Evolutionary conservation across 371 early-diverging fungal species (phyloP).

Genomic region (Rhizopus delemar): DNA sequence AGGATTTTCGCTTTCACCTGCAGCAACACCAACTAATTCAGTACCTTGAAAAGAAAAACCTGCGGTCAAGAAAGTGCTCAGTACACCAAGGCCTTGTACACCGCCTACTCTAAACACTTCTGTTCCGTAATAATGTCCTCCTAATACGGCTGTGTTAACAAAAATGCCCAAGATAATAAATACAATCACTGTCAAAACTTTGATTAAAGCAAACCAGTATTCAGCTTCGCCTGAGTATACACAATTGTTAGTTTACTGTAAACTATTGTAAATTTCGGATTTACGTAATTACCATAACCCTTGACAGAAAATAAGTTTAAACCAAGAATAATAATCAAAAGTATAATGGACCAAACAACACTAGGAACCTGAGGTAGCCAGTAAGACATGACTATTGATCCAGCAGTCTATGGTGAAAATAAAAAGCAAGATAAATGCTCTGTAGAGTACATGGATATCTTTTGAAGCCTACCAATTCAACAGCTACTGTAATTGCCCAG

Average conservation of each 20-base stretch:
- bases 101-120: conserved; percentile 23
- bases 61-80: conserved; percentile 66
- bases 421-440: neutral
- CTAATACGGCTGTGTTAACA: conserved; percentile 46
- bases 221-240: conserved; percentile 41
- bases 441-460: neutral
- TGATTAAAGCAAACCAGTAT: conserved; percentile 68
- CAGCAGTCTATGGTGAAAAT: conserved; percentile 18
- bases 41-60: conserved; percentile 87
- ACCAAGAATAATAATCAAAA: conserved; percentile 39
- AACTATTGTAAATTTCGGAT: neutral
- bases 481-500: conserved; percentile 79
- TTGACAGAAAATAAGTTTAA: conserved; percentile 52
- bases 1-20: conserved; percentile 71
- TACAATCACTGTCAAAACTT: conserved; percentile 60
- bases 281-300: conserved; percentile 40
- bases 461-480: conserved; percentile 46
- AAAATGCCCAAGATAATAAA: conserved; percentile 65
- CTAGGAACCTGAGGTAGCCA: conserved; percentile 70
- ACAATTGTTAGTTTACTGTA: neutral
- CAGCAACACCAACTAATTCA: conserved; percentile 69
- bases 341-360: conserved; percentile 46
- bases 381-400: conserved; percentile 41
- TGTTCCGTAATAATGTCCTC: conserved; percentile 33
- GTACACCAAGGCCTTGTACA: conserved; percentile 23